Evolutionary conservation across 257 asterid species (phyloP).

Genomic region (Jacaranda mimosifolia): DNA sequence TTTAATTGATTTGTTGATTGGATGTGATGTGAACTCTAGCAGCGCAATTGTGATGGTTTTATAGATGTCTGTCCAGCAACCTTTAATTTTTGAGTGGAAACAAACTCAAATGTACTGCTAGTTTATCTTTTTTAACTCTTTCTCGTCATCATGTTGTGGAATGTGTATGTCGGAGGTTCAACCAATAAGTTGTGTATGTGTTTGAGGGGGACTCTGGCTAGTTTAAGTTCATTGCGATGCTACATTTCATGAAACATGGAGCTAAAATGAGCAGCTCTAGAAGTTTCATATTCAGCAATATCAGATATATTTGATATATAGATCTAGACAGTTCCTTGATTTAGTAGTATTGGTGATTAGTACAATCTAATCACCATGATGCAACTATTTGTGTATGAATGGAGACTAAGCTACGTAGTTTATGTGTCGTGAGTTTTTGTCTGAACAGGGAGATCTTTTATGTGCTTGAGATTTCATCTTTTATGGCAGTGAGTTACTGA

Average conservation of each 20-base stretch:
- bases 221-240: constrained; percentile 14
- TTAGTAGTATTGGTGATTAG: constrained; percentile 17
- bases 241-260: constrained; percentile 17
- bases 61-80: constrained; percentile 4
- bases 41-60: constrained; percentile 26
- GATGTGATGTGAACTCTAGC: constrained; percentile 19
- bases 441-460: neutral
- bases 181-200: constrained; percentile 15
- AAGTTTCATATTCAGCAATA: constrained; percentile 14
- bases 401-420: constrained; percentile 18
- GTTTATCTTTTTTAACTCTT: constrained; percentile 5
- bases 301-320: neutral
- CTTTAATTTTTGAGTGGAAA: constrained; percentile 19
- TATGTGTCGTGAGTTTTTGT: neutral
- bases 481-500: constrained; percentile 11
- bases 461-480: constrained; percentile 9
- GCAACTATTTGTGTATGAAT: constrained; percentile 12
- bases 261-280: constrained; percentile 28
- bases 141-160: constrained; percentile 26
- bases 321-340: constrained; percentile 18
- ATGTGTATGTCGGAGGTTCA: neutral
- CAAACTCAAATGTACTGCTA: neutral
- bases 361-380: constrained; percentile 9
- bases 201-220: constrained; percentile 6
- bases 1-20: constrained; percentile 24